Conservation (phyloP, 2,329 filamentous ascomycete species). For the Clarireedia hainanense region DNA sequence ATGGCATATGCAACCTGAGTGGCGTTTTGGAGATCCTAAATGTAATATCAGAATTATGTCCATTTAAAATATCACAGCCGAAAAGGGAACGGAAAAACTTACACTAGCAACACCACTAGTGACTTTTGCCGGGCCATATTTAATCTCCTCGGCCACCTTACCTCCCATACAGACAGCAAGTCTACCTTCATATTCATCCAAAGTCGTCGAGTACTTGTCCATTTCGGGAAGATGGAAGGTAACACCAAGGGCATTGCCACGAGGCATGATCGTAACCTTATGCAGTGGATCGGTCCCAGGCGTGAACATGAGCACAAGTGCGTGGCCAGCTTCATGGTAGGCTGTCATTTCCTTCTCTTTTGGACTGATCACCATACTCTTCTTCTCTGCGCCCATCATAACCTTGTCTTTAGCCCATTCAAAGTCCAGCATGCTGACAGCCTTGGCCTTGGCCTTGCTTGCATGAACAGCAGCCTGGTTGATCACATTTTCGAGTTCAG, state of each 20-base stretch:
- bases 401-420: slow-evolving; percentile 99
- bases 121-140: slow-evolving; percentile 85
- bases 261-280: slow-evolving; percentile 94
- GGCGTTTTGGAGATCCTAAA: slow-evolving; percentile 72
- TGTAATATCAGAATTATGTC: slow-evolving; percentile 25
- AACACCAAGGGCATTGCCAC: slow-evolving; percentile 77
- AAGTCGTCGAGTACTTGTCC: slow-evolving; percentile 86
- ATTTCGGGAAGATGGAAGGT: slow-evolving; percentile 85
- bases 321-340: slow-evolving; percentile 93
- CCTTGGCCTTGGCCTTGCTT: slow-evolving; percentile 72
- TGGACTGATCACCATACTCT: slow-evolving; percentile 80
- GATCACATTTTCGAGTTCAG: slow-evolving; percentile 91
- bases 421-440: slow-evolving; percentile 72
- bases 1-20: slow-evolving; percentile 79
- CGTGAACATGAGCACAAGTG: slow-evolving; percentile 79
- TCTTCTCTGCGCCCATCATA: slow-evolving; percentile 90
- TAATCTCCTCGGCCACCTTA: slow-evolving; percentile 83
- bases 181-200: slow-evolving; percentile 70
- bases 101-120: slow-evolving; percentile 79
- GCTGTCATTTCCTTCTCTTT: slow-evolving; percentile 96
- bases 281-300: slow-evolving; percentile 70
- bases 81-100: slow-evolving; percentile 31
- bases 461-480: slow-evolving; percentile 94
- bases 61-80: background rate
- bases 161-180: slow-evolving; percentile 80